phyloP scores from a whole-genome alignment of 768 basidiomycete species.

The Tylopilus sp. region DNA sequence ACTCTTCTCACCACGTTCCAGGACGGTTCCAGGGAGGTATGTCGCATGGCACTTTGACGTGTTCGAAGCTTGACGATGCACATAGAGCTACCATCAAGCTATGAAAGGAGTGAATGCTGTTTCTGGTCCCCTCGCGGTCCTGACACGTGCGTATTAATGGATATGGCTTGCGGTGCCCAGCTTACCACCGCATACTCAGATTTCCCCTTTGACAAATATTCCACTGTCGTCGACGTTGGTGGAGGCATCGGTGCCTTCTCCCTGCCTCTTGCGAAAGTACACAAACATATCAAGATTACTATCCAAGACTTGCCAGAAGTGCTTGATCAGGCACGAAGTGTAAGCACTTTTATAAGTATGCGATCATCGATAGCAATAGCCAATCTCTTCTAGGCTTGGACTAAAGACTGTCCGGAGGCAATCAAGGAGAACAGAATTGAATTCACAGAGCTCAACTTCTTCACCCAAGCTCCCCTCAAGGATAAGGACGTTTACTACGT shows the following conservation, averaged over 20 bases:
- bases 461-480: conserved; percentile 15
- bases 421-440: conserved; percentile 22
- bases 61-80: too few relatives aligned
- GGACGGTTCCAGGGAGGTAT: conserved; percentile 23
- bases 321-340: conserved; percentile 20
- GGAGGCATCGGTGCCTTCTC: conserved; percentile 33
- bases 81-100: conserved; percentile 20
- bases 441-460: conserved; percentile 31
- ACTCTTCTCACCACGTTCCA: neutral
- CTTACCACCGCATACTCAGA: conserved; percentile 15
- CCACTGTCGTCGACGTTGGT: conserved; percentile 34
- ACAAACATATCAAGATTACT: conserved; percentile 30
- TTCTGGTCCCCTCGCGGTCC: conserved; percentile 25
- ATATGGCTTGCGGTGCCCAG: neutral
- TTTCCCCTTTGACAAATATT: conserved; percentile 31
- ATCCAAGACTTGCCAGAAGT: conserved; percentile 31
- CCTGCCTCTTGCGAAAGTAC: conserved; percentile 26
- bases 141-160: conserved; percentile 16
- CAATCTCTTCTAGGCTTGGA: conserved; percentile 20
- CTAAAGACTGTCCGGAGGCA: conserved; percentile 17
- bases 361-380: too few relatives aligned
- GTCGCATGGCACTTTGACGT: too few relatives aligned
- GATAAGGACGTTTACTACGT: conserved; percentile 30
- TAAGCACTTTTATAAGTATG: conserved; percentile 7
- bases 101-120: conserved; percentile 24